Base-by-base conservation (phyloP, 2,329 filamentous ascomycete species). In the Ceratocystiopsis sp. region DNA sequence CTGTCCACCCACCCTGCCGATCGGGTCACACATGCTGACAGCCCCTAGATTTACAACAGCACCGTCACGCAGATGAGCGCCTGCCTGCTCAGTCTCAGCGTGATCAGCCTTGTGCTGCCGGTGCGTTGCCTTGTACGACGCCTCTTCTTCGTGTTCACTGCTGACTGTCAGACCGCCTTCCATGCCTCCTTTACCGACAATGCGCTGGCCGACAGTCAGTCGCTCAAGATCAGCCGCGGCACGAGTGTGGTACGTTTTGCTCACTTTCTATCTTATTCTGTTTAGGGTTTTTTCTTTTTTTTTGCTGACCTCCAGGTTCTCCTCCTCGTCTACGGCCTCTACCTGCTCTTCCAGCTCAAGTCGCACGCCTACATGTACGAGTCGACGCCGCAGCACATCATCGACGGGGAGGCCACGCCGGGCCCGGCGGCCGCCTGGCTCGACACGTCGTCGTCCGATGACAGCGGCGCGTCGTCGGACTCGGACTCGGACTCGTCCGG, bases 51-150 rank as follows among this genome's bases (percentile, higher is more conserved):
- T 49, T 95, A 94, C 64, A 95, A 94, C 63, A 91, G 78, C 61
- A 94, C 84, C 18, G 84, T 94, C 46, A 94, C 86, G 1, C 86
- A 95, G 59, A 94, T 80, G 77, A 80, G 75, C 53, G 77, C 78
- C 25, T 80, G 76, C 56, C 62, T 83, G 52, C 65, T 83, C 48
- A 78, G 74, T 57, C 57, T 82, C 54, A 76, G 73, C 50, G 78
- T 80, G 35, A 56, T 50, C 34, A 56, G 53, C 41, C 41, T 59
- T n/a, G 41, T 58, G 21, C 51, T 59, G 16, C 57, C 57, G 10
- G 49, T 48, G 45, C 11, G 44, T 9, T n/a, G 1, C 13, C 16
- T 4, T 21, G 4, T 21, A 10, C 9, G 12, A 11, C 1, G 3
- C 19, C 6, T 5, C 12, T 3, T 1, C 9, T 11, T 3, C 18